Evolutionary conservation across 176 grass and related monocot species (phyloP), one percentile per base, ranked within the genome.

Genomic region (Musa troglodytarum): DNA sequence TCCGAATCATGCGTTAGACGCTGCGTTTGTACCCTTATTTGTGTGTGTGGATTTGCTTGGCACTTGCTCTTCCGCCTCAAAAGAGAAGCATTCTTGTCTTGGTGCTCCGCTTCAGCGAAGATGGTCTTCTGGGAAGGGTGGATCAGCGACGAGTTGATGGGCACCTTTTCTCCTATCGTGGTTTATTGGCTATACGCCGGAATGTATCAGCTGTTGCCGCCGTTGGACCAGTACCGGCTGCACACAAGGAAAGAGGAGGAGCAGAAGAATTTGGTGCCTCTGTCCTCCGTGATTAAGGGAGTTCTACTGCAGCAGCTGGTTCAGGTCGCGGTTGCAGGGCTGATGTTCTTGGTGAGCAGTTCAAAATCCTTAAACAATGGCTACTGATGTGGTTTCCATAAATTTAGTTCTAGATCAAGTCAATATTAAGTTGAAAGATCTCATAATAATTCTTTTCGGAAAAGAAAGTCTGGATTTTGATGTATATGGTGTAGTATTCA

Each of bases 341-440:
- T 70, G 4, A 70, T 70, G 49, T 70, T 70, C 68, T 51, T 70
- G 68, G 68, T 70, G 68, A 51, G 68, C 51, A 10, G 68, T 70
- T 70, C 15, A 43, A 20, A 69, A n/a, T 52, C 68, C 68, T 21
- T 50, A n/a, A 19, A 58, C 56, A 57, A 57, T 57, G 9, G 13
- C 13, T 10, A 57, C 2, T 4, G 12, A 58, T 58, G 55, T 17
- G 17, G 34, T 43, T 43, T 43, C 34, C 34, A 58, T 17, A 14
- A 58, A 58, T 58, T n/a, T 58, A n/a, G 14, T 58, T 58, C 55
- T 58, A 58, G 55, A 16, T 58, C 3, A 58, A 19, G 10, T 58
- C 17, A 58, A 58, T 19, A 14, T 58, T 58, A n/a, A 7, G 57
- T 61, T 61, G 17, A 61, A n/a, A 1, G 13, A 19, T 19, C 16